Evolutionary conservation across 1,139 yeast species (phyloP).

Genomic region (Arxiozyma heterogenica): DNA sequence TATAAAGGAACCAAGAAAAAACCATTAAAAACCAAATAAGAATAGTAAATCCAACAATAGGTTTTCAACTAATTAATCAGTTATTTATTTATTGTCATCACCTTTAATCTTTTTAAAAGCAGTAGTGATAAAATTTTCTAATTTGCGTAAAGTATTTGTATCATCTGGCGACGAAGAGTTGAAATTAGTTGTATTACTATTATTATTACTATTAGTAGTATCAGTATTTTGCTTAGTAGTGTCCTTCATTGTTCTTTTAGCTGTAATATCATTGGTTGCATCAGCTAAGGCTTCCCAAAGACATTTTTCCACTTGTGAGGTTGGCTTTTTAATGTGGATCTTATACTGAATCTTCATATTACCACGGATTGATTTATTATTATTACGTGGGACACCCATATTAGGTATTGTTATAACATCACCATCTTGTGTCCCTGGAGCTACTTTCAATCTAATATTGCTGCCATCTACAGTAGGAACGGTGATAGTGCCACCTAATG

Average conservation of each 20-base stretch:
- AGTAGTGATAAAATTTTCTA: conserved; percentile 54
- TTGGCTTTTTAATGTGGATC: conserved; percentile 65
- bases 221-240: too few species aligned
- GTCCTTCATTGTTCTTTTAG: conserved; percentile 44
- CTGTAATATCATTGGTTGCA: conserved; percentile 69
- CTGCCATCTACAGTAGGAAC: conserved; percentile 82
- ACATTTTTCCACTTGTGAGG: conserved; percentile 83
- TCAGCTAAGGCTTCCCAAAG: conserved; percentile 91
- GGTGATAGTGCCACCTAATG: conserved; percentile 82
- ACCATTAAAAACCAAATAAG: too few species aligned
- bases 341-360: conserved; percentile 69
- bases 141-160: conserved; percentile 49
- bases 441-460: conserved; percentile 66
- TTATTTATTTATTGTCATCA: conserved; percentile 12
- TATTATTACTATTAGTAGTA: too few species aligned
- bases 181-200: conserved; percentile 23
- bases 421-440: conserved; percentile 79
- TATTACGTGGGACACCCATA: conserved; percentile 70
- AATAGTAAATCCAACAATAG: too few species aligned
- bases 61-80: not conserved
- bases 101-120: conserved; percentile 49
- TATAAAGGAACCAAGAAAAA: not conserved
- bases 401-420: conserved; percentile 69
- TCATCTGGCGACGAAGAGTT: conserved; percentile 34
- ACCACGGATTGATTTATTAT: conserved; percentile 47